Percentiles rank a stretch among this genome's conserved stretches.
Conservation (phyloP, 2,329 filamentous ascomycete genomes). For the Clarireedia homoeocarpa region DNA sequence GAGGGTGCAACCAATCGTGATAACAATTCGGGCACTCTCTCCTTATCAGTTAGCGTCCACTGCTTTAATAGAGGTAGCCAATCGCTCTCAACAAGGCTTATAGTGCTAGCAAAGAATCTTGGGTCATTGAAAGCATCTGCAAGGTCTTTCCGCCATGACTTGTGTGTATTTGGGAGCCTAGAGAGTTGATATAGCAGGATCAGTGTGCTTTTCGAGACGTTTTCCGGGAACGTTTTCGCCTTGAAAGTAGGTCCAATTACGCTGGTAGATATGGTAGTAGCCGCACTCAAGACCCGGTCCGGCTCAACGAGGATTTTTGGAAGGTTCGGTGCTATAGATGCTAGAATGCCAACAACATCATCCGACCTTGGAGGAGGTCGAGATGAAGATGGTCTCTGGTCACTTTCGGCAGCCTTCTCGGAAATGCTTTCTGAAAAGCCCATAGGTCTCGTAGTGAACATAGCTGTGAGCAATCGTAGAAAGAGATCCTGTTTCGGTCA, state of each 20-base stretch:
- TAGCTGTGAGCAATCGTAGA: constrained; percentile 77
- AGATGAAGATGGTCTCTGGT: constrained; percentile 19
- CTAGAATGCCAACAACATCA: constrained; percentile 74
- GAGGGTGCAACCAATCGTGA: constrained; percentile 74
- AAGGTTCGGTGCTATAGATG: constrained; percentile 69
- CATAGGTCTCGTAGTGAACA: constrained; percentile 82
- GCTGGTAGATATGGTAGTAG: constrained; percentile 73
- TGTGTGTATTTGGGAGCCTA: constrained; percentile 71
- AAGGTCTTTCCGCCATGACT: constrained; percentile 88
- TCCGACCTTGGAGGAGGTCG: constrained; percentile 43
- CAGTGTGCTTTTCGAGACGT: constrained; percentile 64
- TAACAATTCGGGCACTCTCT: constrained; percentile 75
- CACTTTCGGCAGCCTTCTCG: constrained; percentile 31
- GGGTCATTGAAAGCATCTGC: constrained; percentile 86
- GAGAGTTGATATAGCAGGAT: constrained; percentile 69
- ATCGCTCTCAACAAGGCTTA: constrained; percentile 57
- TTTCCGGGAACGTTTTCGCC: constrained; percentile 80
- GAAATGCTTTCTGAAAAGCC: constrained; percentile 53
- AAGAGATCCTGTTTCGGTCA: constrained; percentile 64
- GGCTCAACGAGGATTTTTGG: constrained; percentile 76
- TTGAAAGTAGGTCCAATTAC: constrained; percentile 76
- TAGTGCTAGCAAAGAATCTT: constrained; percentile 69
- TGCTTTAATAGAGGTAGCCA: constrained; percentile 83
- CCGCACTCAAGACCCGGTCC: constrained; percentile 73
- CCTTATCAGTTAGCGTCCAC: constrained; percentile 81